phyloP scores from a whole-genome alignment of 2,329 filamentous ascomycete genomes.

The Monosporascus sp. region DNA sequence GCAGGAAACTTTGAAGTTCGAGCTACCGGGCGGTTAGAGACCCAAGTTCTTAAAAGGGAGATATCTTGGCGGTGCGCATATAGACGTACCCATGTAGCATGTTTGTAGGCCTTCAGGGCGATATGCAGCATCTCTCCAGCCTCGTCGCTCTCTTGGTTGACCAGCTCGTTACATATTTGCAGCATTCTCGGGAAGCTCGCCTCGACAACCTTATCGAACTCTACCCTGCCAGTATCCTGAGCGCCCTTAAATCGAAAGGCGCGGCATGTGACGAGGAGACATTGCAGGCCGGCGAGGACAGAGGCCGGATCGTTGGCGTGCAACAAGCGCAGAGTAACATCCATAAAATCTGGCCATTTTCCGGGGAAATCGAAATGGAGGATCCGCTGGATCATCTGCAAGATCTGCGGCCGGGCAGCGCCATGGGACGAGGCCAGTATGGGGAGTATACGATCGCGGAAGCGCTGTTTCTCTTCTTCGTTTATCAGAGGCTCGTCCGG shows the following conservation, averaged over 20 bases:
- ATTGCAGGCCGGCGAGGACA: conserved; percentile 90
- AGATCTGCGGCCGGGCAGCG: conserved; percentile 83
- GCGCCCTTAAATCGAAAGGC: conserved; percentile 89
- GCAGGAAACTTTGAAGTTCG: conserved; percentile 74
- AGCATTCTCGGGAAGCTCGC: conserved; percentile 84
- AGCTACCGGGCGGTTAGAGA: conserved; percentile 51
- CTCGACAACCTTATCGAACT: conserved; percentile 93
- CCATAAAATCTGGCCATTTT: conserved; percentile 90
- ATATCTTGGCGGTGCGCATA: not conserved
- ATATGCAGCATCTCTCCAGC: conserved; percentile 95
- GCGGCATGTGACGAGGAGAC: conserved; percentile 87
- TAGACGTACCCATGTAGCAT: conserved; percentile 84
- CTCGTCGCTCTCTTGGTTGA: conserved; percentile 87
- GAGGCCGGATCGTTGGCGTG: conserved; percentile 80
- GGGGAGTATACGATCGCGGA: conserved; percentile 83
- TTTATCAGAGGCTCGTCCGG: conserved; percentile 69
- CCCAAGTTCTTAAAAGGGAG: not conserved
- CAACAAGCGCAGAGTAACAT: conserved; percentile 84
- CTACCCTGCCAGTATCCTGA: conserved; percentile 68
- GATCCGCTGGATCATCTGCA: conserved; percentile 92
- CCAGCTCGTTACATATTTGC: conserved; percentile 79
- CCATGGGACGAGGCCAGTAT: conserved; percentile 76
- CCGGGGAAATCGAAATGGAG: conserved; percentile 92
- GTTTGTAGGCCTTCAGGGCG: conserved; percentile 95
- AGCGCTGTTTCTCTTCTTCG: conserved; percentile 82